Evolutionary conservation across 805 yeast genomes (phyloP), one percentile per base, ranked within the genome.

Genomic region (Kluyveromyces siamensis): DNA sequence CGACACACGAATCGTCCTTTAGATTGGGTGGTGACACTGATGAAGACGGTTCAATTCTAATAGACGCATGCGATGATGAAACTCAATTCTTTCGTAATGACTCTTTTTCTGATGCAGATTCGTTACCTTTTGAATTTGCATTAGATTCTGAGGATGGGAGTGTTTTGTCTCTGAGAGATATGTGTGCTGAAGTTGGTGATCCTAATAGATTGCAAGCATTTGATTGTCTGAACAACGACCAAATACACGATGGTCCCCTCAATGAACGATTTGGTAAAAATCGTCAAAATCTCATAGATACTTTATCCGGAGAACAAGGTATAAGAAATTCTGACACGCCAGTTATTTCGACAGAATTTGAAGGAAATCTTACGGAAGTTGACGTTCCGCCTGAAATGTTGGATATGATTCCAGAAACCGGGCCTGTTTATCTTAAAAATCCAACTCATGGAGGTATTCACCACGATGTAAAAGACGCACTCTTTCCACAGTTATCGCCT

Each of bases 51-150:
- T 30, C 35, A 10, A 14, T 38, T n/a, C 2, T 38, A 4, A 38
- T 38, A 8, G 47, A 39, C 9, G 46, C 35, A 9, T 11, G 19
- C 19, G 19, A 17, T 14, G 10, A n/a, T 33, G 45, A 43, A n/a
- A 4, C 35, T 8, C 8, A 21, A 13, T 42, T 38, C 30, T 45
- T 18, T 13, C 41, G 41, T 40, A 48, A 45, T 19, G 49, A 38
- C 13, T 41, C 16, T 19, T 41, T 42, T 16, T 50, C 53, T 10
- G 53, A 54, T 37, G 41, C 60, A 6, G 67, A 60, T 27, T 62
- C 67, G 1, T 41, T 60, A 16, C 67, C 65, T 2, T 60, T 60
- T 51, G 67, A 66, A 49, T 65, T 65, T 50, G 66, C 57, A 7
- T 49, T 59, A n/a, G 65, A 62, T 18, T 58, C 63, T 7, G 60